These are phyloP conservation scores for Falciphora oryzae DNA, from an alignment of 2,329 filamentous ascomycete species.

Conservation along the genomic window DNA sequence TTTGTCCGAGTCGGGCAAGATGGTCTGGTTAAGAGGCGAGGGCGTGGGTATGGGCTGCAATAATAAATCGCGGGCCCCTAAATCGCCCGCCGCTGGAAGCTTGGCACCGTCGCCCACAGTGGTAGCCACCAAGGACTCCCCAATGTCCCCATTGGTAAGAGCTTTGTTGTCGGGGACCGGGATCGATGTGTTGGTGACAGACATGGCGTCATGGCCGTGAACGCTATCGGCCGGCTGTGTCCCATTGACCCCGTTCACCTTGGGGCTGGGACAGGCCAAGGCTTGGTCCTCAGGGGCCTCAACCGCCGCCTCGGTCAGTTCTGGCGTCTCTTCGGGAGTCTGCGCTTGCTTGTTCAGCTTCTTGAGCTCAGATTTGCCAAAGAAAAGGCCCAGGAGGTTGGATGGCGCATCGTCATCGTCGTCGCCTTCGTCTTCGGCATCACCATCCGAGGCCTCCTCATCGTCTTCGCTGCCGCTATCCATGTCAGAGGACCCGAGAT, in stretches of 20 bases:
- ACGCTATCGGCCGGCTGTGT: no score
- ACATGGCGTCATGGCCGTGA: background rate
- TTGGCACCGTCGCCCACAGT: background rate
- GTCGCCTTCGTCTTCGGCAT: constrained; percentile 32
- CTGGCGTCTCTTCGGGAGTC: constrained; percentile 22
- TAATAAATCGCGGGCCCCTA: background rate
- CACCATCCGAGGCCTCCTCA: constrained; percentile 40
- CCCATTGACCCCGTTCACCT: constrained; percentile 5
- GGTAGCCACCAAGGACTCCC: background rate
- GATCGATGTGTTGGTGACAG: background rate
- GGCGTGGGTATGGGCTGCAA: background rate
- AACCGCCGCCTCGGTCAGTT: constrained; percentile 27
- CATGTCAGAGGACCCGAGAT: constrained; percentile 54
- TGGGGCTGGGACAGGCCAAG: background rate
- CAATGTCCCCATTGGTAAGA: background rate
- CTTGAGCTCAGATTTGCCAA: constrained; percentile 52
- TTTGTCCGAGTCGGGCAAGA: background rate
- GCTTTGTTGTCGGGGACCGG: background rate
- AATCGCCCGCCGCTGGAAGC: background rate
- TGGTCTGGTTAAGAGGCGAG: background rate
- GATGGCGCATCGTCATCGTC: constrained; percentile 31
- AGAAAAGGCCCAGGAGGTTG: constrained; percentile 51
- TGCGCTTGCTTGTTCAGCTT: constrained; percentile 40
- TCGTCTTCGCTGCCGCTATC: constrained; percentile 39
- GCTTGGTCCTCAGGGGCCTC: constrained; percentile 7